phyloP scores from a whole-genome alignment of 768 basidiomycete species.

The Boletus pseudopeckii region DNA sequence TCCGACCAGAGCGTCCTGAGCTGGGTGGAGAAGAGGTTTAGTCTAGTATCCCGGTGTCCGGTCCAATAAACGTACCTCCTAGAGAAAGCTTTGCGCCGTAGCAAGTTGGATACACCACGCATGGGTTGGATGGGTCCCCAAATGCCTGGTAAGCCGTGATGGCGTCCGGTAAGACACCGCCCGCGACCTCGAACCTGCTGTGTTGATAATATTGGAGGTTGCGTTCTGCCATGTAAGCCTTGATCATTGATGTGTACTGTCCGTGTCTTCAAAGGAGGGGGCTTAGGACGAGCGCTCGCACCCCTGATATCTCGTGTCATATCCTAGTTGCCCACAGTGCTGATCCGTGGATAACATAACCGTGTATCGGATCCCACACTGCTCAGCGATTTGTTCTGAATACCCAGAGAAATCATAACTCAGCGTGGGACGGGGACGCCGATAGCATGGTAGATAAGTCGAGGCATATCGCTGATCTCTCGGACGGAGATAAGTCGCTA shows the following conservation, averaged over 20 bases:
- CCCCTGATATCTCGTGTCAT: background rate
- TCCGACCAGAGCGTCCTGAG: conserved; percentile 47
- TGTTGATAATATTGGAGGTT: conserved; percentile 49
- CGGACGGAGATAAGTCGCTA: too few species aligned
- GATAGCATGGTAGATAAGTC: too few species aligned
- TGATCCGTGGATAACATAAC: background rate
- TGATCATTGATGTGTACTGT: background rate
- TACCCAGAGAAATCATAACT: too few species aligned
- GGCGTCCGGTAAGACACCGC: conserved; percentile 53
- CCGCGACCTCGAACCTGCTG: conserved; percentile 49
- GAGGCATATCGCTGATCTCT: too few species aligned
- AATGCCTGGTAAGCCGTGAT: conserved; percentile 57
- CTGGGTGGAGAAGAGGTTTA: conserved; percentile 25
- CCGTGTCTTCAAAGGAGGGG: background rate
- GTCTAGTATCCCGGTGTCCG: conserved; percentile 34
- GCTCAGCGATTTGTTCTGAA: too few species aligned
- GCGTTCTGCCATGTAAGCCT: conserved; percentile 10
- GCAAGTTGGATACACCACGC: conserved; percentile 52
- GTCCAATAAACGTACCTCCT: conserved; percentile 37
- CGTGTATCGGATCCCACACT: background rate
- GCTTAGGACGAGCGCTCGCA: background rate
- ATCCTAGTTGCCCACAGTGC: background rate
- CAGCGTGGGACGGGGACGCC: too few species aligned
- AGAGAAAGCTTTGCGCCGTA: conserved; percentile 47
- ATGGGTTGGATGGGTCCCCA: conserved; percentile 49